Percentiles rank a stretch among this genome's conserved stretches.
Conservation (phyloP, 805 yeast species). For the Suhomyces kilbournensis region DNA sequence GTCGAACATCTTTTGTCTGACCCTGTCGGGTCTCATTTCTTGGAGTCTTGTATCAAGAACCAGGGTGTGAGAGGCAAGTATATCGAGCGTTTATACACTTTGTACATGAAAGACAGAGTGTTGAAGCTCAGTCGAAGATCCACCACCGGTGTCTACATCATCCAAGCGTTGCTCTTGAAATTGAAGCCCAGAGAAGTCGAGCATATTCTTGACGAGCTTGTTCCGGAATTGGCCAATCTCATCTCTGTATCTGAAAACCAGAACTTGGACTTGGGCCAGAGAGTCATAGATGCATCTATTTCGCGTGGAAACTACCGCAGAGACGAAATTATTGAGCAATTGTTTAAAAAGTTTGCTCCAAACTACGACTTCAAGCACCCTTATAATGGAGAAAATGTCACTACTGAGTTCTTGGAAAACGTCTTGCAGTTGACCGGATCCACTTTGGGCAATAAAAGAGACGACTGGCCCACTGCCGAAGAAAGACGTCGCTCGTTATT, state of each 20-base stretch:
- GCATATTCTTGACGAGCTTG: constrained; percentile 57
- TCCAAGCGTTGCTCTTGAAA: constrained; percentile 66
- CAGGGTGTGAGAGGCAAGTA: constrained; percentile 61
- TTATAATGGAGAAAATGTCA: constrained; percentile 6
- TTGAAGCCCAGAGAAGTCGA: constrained; percentile 62
- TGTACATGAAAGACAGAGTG: constrained; percentile 73
- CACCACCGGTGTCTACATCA: constrained; percentile 78
- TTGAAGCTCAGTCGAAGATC: constrained; percentile 74
- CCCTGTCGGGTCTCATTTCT: constrained; percentile 90
- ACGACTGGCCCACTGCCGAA: constrained; percentile 90
- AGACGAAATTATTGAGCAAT: constrained; percentile 53
- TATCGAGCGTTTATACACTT: constrained; percentile 64
- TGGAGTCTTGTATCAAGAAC: constrained; percentile 65
- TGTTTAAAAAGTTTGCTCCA: constrained; percentile 41
- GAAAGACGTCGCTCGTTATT: constrained; percentile 79
- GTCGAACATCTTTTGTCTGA: constrained; percentile 82
- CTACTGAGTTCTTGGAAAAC: constrained; percentile 61
- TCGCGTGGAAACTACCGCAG: constrained; percentile 55
- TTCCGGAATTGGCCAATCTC: constrained; percentile 63
- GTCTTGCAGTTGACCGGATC: constrained; percentile 63
- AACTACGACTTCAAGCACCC: constrained; percentile 27
- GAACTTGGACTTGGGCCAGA: constrained; percentile 66
- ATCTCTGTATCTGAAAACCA: constrained; percentile 50
- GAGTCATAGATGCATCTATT: constrained; percentile 64
- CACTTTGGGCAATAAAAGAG: constrained; percentile 76